Percentiles rank a stretch among this genome's conserved stretches.
Conservation (phyloP, 208 protist species). For the Naegleria gruberi region DNA sequence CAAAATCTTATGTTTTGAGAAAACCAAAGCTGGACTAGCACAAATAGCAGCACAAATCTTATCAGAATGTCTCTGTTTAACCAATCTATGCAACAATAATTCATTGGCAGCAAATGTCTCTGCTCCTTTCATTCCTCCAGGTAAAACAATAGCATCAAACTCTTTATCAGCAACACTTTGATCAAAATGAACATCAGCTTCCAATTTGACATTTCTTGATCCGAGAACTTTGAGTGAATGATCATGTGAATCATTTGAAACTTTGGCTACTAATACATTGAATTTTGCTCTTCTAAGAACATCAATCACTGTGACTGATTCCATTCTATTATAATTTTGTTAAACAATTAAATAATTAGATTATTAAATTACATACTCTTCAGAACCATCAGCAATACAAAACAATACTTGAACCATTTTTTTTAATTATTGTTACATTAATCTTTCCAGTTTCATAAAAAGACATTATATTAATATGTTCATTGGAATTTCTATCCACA, state of each 20-base stretch:
- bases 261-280: slow-evolving; percentile 35
- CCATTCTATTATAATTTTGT: too few species aligned
- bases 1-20: slow-evolving; percentile 13
- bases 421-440: too few species aligned
- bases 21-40: slow-evolving; percentile 34
- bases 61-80: slow-evolving; percentile 1
- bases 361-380: too few species aligned
- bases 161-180: not conserved
- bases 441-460: too few species aligned
- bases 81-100: slow-evolving; percentile 17
- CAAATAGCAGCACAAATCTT: slow-evolving; percentile 30
- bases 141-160: slow-evolving; percentile 36
- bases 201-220: slow-evolving; percentile 20
- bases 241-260: not conserved
- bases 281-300: slow-evolving; percentile 32
- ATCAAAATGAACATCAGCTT: slow-evolving; percentile 22
- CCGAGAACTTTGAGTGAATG: not conserved
- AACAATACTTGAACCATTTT: slow-evolving; percentile 26
- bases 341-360: too few species aligned
- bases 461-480: too few species aligned
- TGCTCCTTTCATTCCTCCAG: slow-evolving; percentile 38
- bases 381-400: slow-evolving; percentile 38
- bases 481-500: too few species aligned
- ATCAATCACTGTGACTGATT: slow-evolving; percentile 40
- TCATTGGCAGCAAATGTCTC: slow-evolving; percentile 24